Evolutionary conservation across 2,329 filamentous ascomycete genomes (phyloP), one percentile per base, ranked within the genome.

Genomic region (Hypoxylon sp.): DNA sequence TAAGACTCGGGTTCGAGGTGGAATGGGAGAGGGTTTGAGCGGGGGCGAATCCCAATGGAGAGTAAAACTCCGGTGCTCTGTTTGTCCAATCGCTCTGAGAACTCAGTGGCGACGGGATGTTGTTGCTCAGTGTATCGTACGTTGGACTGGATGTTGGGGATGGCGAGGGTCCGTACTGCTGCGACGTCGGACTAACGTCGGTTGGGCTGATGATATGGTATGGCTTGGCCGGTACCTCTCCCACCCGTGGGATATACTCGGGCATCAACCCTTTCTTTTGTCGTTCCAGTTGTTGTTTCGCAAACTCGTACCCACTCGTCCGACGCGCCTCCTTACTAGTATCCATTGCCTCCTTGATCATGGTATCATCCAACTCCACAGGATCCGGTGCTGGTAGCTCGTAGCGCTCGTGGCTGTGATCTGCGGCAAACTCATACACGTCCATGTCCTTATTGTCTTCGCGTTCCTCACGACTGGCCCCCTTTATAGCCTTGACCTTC

Each of bases 261-360:
- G 84, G 82, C 5, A 83, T 79, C 1, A 82, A 81, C 0, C 83
- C 81, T 63, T 82, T 80, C 26, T 85, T 78, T 61, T 85, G 82
- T 48, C 79, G 78, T 15, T 84, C 82, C 28, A 87, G 70, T 71
- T 85, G 87, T 59, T 79, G 77, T 62, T 80, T 77, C 0, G 82
- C 82, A 11, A 79, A 68, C 59, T 88, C 84, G 62, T 87, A 88
- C 1, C 81, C 76, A 43, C 77, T 82, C 34, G 82, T 60, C 19
- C 75, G 75, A 2, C 78, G 74, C 0, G 77, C 75, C 30, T 78
- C 77, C 22, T 80, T 79, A 0, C 78, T 79, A 5, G 82, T 66
- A 39, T 81, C 79, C 0, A 78, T 79, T 1, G 79, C 79, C 11
- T 76, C 77, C 48, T 73, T 72, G 10, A 74, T 77, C 56, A 81